Evolutionary conservation across 2,329 filamentous ascomycete species (phyloP).

Genomic region (Escovopsis weberi): DNA sequence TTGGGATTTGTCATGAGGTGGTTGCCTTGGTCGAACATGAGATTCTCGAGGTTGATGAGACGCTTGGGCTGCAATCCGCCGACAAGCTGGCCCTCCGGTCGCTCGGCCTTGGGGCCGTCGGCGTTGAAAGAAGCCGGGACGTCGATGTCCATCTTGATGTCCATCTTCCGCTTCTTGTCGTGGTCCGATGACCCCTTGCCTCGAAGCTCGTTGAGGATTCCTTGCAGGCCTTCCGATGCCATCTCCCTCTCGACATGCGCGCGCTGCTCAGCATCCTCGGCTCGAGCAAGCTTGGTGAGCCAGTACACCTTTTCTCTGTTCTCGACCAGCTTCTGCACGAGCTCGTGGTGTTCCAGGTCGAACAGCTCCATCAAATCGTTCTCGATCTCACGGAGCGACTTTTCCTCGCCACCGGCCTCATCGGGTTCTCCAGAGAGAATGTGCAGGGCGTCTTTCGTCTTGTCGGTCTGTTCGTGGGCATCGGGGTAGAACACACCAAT

Average conservation of each 20-base stretch:
- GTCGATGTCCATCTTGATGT: conserved; percentile 94
- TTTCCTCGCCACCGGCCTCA: conserved; percentile 61
- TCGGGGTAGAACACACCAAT: conserved; percentile 81
- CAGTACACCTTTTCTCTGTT: conserved; percentile 93
- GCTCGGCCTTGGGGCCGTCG: conserved; percentile 35
- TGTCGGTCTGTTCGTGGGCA: conserved; percentile 84
- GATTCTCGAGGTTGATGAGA: conserved; percentile 85
- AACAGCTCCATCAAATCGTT: conserved; percentile 98
- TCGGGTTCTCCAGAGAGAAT: conserved; percentile 67
- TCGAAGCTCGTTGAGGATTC: conserved; percentile 76
- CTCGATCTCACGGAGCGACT: conserved; percentile 80
- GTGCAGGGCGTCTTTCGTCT: conserved; percentile 70
- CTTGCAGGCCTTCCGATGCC: conserved; percentile 70
- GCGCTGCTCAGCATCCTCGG: conserved; percentile 64
- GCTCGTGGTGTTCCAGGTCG: conserved; percentile 88
- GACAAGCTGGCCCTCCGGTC: conserved; percentile 52
- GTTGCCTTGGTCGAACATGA: conserved; percentile 95
- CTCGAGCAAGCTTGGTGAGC: conserved; percentile 76
- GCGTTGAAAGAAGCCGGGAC: conserved; percentile 45
- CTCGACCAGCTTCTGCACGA: conserved; percentile 78
- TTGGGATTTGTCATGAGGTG: conserved; percentile 99
- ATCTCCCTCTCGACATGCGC: conserved; percentile 78
- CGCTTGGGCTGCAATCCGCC: conserved; percentile 78
- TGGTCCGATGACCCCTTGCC: conserved; percentile 51
- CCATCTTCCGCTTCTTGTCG: conserved; percentile 52